Base-by-base conservation (phyloP, 2,329 filamentous ascomycete species). In the Colletotrichum sp. region DNA sequence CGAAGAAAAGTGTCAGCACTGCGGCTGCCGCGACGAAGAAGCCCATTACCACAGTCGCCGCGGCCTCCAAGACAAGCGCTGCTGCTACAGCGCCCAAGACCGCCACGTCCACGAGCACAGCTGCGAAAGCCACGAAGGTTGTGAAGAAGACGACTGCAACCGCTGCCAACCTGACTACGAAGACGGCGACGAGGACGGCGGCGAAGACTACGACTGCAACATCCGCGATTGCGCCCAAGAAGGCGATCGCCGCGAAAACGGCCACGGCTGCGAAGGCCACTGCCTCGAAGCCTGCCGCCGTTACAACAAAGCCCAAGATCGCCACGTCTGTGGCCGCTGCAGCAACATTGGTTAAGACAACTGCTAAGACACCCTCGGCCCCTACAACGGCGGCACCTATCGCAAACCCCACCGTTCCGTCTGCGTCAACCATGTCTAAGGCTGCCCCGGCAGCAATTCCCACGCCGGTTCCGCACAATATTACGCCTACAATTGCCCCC, bases 1-100 rank as follows among this genome's bases (percentile, higher is more conserved):
- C 66, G 28, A 77, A 70, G 66, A 77, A 77, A 69, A 73, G 58
- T 4, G 66, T 68, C 10, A 71, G 71, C 75, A 72, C 76, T 18
- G 43, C 60, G 21, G 28, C 64, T 8, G 48, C 73, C 26, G 48
- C 70, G n/a, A 55, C 48, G 56, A 65, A 75, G 61, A 69, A 76
- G 69, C 24, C 36, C 30, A 32, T 36, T 9, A 61, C 30, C 18
- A 21, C 65, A 15, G 38, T 56, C 60, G 30, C 55, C 28, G 34
- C 68, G 1, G 24, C 55, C 15, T 8, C 30, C 10, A 77, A 75
- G 67, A 65, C 71, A 9, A 38, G 65, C 7, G 34, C 67, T 4
- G n/a, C 55, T 38, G 30, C 26, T n/a, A 16, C 65, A 18, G 30
- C 71, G 30, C 28, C n/a, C 43, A 64, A 48, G n/a, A 16, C 38